Percentiles rank a stretch among this genome's conserved stretches.
Evolutionary conservation across 176 grass and related monocot species (phyloP).

Genomic region (Oryza punctata): DNA sequence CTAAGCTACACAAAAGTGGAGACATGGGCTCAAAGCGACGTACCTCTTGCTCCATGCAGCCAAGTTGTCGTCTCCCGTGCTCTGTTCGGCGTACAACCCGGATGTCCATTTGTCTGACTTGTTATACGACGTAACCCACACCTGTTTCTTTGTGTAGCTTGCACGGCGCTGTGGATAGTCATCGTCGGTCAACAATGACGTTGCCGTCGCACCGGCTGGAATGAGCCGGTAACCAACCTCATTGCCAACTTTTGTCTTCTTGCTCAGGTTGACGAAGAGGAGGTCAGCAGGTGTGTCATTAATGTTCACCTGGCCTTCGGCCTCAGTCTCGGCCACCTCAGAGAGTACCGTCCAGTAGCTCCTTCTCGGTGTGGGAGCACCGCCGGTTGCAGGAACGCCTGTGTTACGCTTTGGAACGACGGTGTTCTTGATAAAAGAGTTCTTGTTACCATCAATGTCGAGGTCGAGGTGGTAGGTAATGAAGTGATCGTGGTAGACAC

Average conservation of each 20-base stretch:
- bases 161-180: conserved; percentile 72
- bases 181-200: conserved; percentile 61
- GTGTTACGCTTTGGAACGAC: background rate
- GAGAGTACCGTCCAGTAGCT: conserved; percentile 70
- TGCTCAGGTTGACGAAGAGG: conserved; percentile 66
- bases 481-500: conserved; percentile 85
- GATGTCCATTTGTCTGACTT: conserved; percentile 72
- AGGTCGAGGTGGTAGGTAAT: conserved; percentile 72
- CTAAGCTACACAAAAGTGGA: too few relatives aligned
- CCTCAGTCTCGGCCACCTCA: conserved; percentile 64
- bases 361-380: conserved; percentile 40
- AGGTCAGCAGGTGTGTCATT: background rate
- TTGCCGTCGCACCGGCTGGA: conserved; percentile 37
- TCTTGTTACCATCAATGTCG: conserved; percentile 75
- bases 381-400: conserved; percentile 27
- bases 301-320: conserved; percentile 51
- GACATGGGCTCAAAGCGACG: too few relatives aligned
- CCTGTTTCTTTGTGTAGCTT: conserved; percentile 69
- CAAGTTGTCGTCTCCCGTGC: conserved; percentile 64
- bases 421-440: conserved; percentile 69
- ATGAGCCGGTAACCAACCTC: conserved; percentile 62
- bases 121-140: conserved; percentile 74
- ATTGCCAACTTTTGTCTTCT: conserved; percentile 62
- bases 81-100: conserved; percentile 71
- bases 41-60: conserved; percentile 44